Evolutionary conservation across 495 filamentous ascomycete species (phyloP), one percentile per base, ranked within the genome.

Genomic region (Aspergillus hancockii): DNA sequence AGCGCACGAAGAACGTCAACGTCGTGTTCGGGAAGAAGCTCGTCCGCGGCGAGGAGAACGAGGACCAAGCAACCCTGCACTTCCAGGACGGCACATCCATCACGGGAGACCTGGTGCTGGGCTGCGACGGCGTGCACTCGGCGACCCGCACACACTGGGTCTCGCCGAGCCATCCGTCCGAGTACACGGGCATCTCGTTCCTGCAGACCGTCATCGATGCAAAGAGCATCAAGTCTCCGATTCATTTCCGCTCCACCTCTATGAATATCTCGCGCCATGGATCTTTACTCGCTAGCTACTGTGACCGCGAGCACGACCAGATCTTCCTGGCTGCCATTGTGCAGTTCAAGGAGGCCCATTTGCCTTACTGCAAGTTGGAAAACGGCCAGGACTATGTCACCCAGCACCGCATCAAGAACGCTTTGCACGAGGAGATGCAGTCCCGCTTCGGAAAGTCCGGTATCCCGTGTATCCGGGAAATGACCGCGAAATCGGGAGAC

Each of bases 81-180:
- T 87, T 88, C 63, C 66, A 77, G 28, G 81, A 83, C 63, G 79
- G 80, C 4, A 72, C 73, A 0, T 66, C 69, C 4, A 79, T 74
- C 0, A 67, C 69, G 23, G 83, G 75, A 0, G 81, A 87, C 55
- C 64, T 88, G 6, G 69, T 88, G 2, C 65, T 87, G 8, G 85
- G 84, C 46, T 86, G 84, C 65, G 85, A 88, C 60, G 85, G 85
- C 6, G 83, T 87, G n/a, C 81, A 85, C 67, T 87, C 84, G 1
- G 73, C 75, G 18, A 76, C 81, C 10, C 79, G 85, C 12, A 76
- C 73, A 18, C 65, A 72, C 16, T 82, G 80, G 62, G 76, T 88
- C 32, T 82, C 85, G 58, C 76, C 78, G 0, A 68, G 67, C 8
- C 71, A 77, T 8, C 71, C 73, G 18, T 76, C 79, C 8, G 71